Base-by-base conservation (phyloP, 768 basidiomycete species). In the Daedalea quercina region DNA sequence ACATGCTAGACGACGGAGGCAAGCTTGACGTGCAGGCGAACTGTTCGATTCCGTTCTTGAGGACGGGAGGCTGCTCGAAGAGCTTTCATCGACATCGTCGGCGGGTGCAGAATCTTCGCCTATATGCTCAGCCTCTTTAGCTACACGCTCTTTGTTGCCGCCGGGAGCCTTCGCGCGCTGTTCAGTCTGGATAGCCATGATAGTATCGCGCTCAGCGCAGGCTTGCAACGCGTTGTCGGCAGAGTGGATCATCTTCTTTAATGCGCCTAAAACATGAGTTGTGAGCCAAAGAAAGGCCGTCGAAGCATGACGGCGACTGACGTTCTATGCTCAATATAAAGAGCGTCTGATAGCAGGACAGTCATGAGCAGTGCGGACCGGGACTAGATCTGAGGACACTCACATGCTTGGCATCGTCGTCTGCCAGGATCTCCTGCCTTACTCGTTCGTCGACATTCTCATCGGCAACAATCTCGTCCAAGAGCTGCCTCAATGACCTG, bases 291-390 rank as follows among this genome's bases (percentile, higher is more conserved):
- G 11, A 33, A 23, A 8, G 3, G n/a, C 4, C 8, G n/a, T 13
- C 31, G 23, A 19, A 2, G 20, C 13, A 34, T 17, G 17, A 9
- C 3, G 19, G 20, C 13, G 17, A 65, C 74, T 62, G 54, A 78
- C 76, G 71, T 61, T 79, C 77, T 19, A 79, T 66, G 34, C 70
- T 73, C 17, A 79, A 61, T 60, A 71, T 63, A 57, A 77, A 65
- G 22, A 78, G 47, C 1, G 68, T 70, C 77, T 78, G 44, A 9
- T 4, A 11, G 37, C 8, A 9, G 26, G 28, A n/a, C 6, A 23
- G 19, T 13, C 33, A 19, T 33, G 26, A 55, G 47, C 15, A 44
- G 31, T 22, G 7, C 19, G 13, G 12, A 25, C 20, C 17, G 25
- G 23, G n/a, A 17, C 22, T 2, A 44, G 8, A 20, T 28, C 3